Base-by-base conservation (phyloP, 108 stramenopile species). In the Cyclotella cryptica region DNA sequence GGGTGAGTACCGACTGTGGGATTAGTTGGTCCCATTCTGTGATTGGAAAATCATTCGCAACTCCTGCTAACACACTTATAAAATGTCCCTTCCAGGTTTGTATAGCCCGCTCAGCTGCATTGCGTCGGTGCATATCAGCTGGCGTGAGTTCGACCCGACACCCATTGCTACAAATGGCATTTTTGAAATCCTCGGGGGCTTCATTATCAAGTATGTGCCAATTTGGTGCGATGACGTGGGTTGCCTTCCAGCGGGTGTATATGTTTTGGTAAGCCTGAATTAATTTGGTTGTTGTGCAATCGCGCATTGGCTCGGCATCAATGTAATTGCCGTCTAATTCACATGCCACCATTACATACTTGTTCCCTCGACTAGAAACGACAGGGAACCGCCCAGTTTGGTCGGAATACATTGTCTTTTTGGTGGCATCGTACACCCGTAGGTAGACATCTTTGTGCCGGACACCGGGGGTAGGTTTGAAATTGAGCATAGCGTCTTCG, bases 31-130 rank as follows among this genome's bases (percentile, higher is more conserved):
- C 67, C 84, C 78, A 85, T 13, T 69, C n/a, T 47, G 29, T 66
- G 69, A 76, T 26, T 17, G 81, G 81, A 24, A 58, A 57, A 40
- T 17, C 28, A 10, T 18, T 18, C 1, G 17, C 5, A 1, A 58
- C 1, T 2, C 27, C 57, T 12, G 57, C 57, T 9, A 58, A 3
- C 1, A 71, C 11, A 10, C 40, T 10, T 21, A 82, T 71, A 53
- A 83, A 75, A 58, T 83, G 82, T 24, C 71, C 71, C 46, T 74
- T 67, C 59, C 64, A 87, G 18, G 87, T 87, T 35, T 61, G 81
- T 17, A 87, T 87, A 19, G 87, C 87, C 17, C 69, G 66, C 67
- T 85, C 78, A 5, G 87, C 87, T 21, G 78, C 64, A 71, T 88
- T 88, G 30, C 75, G 49, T 29, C 84, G 40, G 59, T 88, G 84